A percentile compares a stretch with the other conserved stretches of the same genome.
phyloP scores from a whole-genome alignment of 441 rosid genomes.

The Croton setiger region DNA sequence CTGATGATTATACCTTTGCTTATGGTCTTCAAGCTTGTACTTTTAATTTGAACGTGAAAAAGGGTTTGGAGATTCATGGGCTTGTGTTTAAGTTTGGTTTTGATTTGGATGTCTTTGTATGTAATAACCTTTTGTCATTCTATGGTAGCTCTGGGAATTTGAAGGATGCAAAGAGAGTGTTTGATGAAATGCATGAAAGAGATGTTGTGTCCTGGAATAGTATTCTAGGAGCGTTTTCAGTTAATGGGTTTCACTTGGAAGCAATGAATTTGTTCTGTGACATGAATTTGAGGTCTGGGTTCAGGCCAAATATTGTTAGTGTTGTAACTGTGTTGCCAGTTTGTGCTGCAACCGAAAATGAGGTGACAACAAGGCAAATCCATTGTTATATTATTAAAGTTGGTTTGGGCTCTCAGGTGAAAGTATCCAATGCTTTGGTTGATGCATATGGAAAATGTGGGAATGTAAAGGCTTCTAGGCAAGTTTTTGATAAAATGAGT shows the following conservation, averaged over 20 bases:
- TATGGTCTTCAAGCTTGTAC: slow-evolving; percentile 70
- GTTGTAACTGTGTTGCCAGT: slow-evolving; percentile 73
- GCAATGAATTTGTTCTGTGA: slow-evolving; percentile 46
- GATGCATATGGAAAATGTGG: slow-evolving; percentile 85
- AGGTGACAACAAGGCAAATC: slow-evolving; percentile 45
- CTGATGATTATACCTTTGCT: slow-evolving; percentile 77
- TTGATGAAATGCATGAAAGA: slow-evolving; percentile 73
- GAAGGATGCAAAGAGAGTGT: slow-evolving; percentile 56
- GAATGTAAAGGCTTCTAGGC: slow-evolving; percentile 44
- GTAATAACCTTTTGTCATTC: slow-evolving; percentile 60
- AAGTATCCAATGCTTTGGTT: slow-evolving; percentile 65
- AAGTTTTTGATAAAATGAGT: slow-evolving; percentile 57
- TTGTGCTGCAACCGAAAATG: slow-evolving; percentile 53
- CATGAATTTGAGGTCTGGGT: slow-evolving; percentile 53
- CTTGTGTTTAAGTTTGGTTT: slow-evolving; percentile 64
- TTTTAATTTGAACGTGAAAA: slow-evolving; percentile 29
- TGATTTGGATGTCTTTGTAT: slow-evolving; percentile 58
- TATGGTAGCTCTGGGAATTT: slow-evolving; percentile 54
- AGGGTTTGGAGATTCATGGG: slow-evolving; percentile 63
- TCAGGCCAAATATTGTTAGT: slow-evolving; percentile 60
- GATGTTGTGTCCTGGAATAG: slow-evolving; percentile 93
- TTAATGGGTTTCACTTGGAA: slow-evolving; percentile 38
- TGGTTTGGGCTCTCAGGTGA: slow-evolving; percentile 47
- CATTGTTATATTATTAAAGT: slow-evolving; percentile 43
- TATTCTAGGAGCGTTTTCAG: slow-evolving; percentile 61